Conservation (phyloP, 2,329 filamentous ascomycete genomes). For the Coniochaeta pulveracea region DNA sequence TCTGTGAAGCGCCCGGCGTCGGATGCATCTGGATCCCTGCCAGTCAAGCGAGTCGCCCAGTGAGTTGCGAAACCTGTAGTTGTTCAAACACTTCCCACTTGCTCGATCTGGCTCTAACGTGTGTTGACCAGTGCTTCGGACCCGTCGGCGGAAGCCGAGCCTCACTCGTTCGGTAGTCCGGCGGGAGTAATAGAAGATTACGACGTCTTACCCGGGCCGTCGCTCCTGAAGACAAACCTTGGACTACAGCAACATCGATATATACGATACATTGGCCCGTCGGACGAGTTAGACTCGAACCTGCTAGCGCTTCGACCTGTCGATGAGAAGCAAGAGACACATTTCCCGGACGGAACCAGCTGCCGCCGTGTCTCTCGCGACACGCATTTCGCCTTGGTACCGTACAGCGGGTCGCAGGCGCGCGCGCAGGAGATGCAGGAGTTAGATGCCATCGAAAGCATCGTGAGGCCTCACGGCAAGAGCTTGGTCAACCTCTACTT, state of each 20-base stretch:
- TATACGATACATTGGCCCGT: constrained; percentile 13
- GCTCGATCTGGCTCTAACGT: too few relatives aligned
- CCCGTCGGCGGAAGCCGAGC: too few relatives aligned
- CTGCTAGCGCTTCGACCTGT: constrained; percentile 9
- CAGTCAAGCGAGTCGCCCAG: too few relatives aligned
- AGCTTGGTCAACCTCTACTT: constrained; percentile 59
- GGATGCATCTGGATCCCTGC: too few relatives aligned
- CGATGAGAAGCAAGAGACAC: constrained; percentile 6
- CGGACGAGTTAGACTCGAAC: constrained; percentile 13
- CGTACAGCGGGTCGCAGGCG: constrained; percentile 11
- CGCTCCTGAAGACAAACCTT: constrained; percentile 13
- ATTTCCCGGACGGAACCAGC: constrained; percentile 9
- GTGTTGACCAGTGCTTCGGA: too few relatives aligned
- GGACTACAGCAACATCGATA: constrained; percentile 11
- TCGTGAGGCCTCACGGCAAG: constrained; percentile 51
- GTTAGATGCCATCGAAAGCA: constrained; percentile 43
- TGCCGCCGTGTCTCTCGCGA: constrained; percentile 14
- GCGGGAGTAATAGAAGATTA: too few relatives aligned
- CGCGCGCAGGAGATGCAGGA: constrained; percentile 13
- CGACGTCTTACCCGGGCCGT: too few relatives aligned
- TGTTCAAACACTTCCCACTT: too few relatives aligned
- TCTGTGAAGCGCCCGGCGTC: too few relatives aligned
- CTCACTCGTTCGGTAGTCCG: too few relatives aligned
- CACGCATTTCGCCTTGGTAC: constrained; percentile 13
- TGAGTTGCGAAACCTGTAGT: too few relatives aligned